phyloP scores from a whole-genome alignment of 83 land plant genomes.

The Diphasiastrum complanatum region DNA sequence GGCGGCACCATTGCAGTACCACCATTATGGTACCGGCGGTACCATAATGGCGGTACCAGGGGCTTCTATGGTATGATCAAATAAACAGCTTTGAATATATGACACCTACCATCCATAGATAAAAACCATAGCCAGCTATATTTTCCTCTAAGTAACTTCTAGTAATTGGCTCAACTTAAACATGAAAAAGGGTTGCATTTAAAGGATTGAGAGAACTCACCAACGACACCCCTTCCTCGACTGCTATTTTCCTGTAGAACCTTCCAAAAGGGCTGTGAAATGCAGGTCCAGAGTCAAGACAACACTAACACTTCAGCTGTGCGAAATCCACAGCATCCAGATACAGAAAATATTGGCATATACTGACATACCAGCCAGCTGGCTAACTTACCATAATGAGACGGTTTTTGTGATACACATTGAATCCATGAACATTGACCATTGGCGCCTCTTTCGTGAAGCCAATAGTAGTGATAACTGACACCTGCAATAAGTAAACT shows the following conservation, averaged over 20 bases:
- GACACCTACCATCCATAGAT: no score
- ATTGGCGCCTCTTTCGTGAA: slow-evolving; percentile 84
- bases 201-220: no score
- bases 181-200: no score
- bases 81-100: no score
- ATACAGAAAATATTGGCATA: neutral
- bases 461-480: slow-evolving; percentile 68
- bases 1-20: no score
- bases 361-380: neutral
- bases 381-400: slow-evolving; percentile 61
- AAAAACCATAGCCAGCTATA: no score
- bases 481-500: slow-evolving; percentile 36
- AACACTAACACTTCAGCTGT: neutral
- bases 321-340: neutral
- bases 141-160: no score
- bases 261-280: slow-evolving; percentile 84
- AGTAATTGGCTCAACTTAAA: no score
- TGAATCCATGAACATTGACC: slow-evolving; percentile 80
- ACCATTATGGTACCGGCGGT: no score
- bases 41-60: no score
- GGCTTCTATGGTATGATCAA: no score
- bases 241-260: slow-evolving; percentile 57
- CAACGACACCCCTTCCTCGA: slow-evolving; percentile 82
- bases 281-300: neutral
- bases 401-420: slow-evolving; percentile 92